Base-by-base conservation (phyloP, 495 filamentous ascomycete species). In the Astrothelium macrocarpum region DNA sequence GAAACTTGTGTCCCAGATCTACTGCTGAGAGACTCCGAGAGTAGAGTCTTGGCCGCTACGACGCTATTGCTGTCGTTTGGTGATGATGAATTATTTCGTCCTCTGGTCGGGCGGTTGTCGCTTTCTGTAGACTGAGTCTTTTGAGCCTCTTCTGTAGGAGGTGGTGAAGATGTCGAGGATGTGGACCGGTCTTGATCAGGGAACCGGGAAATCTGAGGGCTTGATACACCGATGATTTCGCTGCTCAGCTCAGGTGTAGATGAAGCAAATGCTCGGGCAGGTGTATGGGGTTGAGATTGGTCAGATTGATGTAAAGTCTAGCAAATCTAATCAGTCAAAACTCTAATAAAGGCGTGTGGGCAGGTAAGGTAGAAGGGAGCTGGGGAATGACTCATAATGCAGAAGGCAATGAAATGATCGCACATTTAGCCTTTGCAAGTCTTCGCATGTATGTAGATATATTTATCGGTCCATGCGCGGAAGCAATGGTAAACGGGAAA, bases 91-190 rank as follows among this genome's bases (percentile, higher is more conserved):
- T 3, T 29, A 7, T 26, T 5, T 29, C 29, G 23, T 26, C 20
- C 25, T n/a, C 5, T 4, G 7, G 49, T 20, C 29, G 26, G 12
- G 2, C 29, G 49, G 12, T 16, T 20, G 20, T 14, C n/a, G 45
- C 45, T 49, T 23, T 49, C 45, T 12, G 49, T 56, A 29, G 49
- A 56, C 49, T 56, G 49, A 29, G 49, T 56, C 25, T 56, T 56
- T 29, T 29, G 23, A 12, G 49, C 49, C 10, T 56, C 49, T 29
- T 26, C 49, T 29, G 49, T 4, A 29, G 25, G 49, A 16, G 49
- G 25, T 29, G 25, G 49, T 29, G 49, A 29, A 29, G 49, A 26
- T 2, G 49, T 20, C 9, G 49, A 56, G 7, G 49, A 26, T 26
- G n/a, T 56, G 10, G 45, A 49, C 16, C 23, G 18, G 14, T 49